Evolutionary conservation across 2,329 filamentous ascomycete genomes (phyloP), one percentile per base, ranked within the genome.

Genomic region (Fusarium sp.): DNA sequence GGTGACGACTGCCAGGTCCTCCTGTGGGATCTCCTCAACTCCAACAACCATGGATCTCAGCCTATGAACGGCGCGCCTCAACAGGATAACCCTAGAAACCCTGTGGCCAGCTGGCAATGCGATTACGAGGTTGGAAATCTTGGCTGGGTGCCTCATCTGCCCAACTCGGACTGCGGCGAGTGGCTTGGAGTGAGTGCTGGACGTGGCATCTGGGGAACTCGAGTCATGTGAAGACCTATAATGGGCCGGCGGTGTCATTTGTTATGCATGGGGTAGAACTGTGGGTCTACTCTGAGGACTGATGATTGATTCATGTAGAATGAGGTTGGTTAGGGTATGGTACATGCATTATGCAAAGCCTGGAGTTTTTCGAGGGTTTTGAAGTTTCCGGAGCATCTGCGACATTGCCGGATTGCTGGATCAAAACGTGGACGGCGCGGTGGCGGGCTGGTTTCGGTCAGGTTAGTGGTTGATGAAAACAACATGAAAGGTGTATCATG

Each of bases 1-100:
- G 96, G 89, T 7, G 96, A 99, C 79, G 96, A 99, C 82, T 96
- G 92, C 73, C 90, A 96, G 75, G 96, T 98, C 2, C 87, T 98
- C 35, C 88, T 98, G 18, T 99, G 96, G 96, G 96, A 99, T 82
- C 87, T 99, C 11, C 88, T 98, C 73, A 96, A 93, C 70, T 80
- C 81, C 78, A 80, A 85, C 82, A 79, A 85, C 83, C 73, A 87
- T 42, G 75, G 80, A 67, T 77, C 70, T 7, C 82, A 85, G 27
- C 78, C 84, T 11, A 78, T 85, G 42, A 90, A 90, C 72, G 89
- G 89, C 38, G 82, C 84, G 2, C 83, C 85, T 4, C 84, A 85
- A 59, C 80, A 85, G 20, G 90, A 91, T 50, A 93, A 86, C 80
- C 87, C 84, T 81, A 90, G 89, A 70, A 92, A 88, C 24, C 94